phyloP scores from a whole-genome alignment of 176 grass and related monocot species.

The Eleusine coracana region DNA sequence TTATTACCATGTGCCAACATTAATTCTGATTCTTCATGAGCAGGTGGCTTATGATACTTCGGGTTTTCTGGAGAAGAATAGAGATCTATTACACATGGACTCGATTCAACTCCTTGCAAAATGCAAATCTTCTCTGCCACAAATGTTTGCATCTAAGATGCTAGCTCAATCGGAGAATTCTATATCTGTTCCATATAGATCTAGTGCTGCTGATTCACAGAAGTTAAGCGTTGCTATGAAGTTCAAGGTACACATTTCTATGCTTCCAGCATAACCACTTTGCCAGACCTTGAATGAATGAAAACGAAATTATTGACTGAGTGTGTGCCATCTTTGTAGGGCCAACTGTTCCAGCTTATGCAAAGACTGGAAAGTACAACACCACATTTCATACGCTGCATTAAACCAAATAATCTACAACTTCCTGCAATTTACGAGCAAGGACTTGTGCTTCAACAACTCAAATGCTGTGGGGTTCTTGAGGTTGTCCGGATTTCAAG shows the following conservation, averaged over 20 bases:
- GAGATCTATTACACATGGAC: slow-evolving; percentile 94
- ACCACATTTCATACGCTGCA: slow-evolving; percentile 96
- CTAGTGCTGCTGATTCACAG: slow-evolving; percentile 85
- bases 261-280: slow-evolving; percentile 7
- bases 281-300: slow-evolving; percentile 38
- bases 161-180: slow-evolving; percentile 70
- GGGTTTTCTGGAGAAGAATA: slow-evolving; percentile 98
- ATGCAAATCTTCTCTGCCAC: slow-evolving; percentile 73
- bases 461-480: slow-evolving; percentile 96
- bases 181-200: slow-evolving; percentile 62
- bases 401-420: slow-evolving; percentile 97
- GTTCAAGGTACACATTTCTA: slow-evolving; percentile 73
- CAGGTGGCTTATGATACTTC: slow-evolving; percentile 86
- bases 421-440: slow-evolving; percentile 88
- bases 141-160: slow-evolving; percentile 93
- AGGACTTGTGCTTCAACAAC: slow-evolving; percentile 88
- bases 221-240: slow-evolving; percentile 95
- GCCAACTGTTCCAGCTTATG: slow-evolving; percentile 97
- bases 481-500: slow-evolving; percentile 98
- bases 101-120: slow-evolving; percentile 86
- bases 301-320: slow-evolving; percentile 22
- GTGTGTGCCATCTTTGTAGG: slow-evolving; percentile 41
- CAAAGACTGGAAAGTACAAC: slow-evolving; percentile 94
- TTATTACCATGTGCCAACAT: slow-evolving; percentile 21
- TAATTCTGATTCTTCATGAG: slow-evolving; percentile 36